Evolutionary conservation across 768 basidiomycete species (phyloP).

Genomic region (Lactarius tabidus): DNA sequence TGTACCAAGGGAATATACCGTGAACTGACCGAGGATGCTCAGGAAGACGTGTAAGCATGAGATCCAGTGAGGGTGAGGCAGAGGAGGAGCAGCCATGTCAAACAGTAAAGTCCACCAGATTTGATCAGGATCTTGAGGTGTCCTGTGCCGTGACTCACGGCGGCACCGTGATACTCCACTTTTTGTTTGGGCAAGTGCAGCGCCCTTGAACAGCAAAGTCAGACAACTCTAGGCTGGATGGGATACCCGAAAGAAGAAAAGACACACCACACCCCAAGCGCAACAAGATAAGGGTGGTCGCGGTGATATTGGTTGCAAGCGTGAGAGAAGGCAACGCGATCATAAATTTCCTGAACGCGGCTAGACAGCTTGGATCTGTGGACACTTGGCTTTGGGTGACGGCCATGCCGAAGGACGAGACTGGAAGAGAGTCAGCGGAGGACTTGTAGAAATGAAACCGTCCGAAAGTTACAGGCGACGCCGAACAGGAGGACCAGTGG

Average conservation of each 20-base stretch:
- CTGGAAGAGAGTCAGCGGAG: slow-evolving; percentile 5
- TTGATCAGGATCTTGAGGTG: slow-evolving; percentile 20
- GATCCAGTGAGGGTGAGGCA: slow-evolving; percentile 2
- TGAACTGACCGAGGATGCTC: slow-evolving; percentile 12
- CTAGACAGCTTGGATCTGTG: background rate
- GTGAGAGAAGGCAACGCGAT: slow-evolving; percentile 10
- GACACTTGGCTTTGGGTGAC: background rate
- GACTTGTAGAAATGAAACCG: background rate
- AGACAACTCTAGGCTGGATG: background rate
- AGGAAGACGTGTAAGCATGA: background rate
- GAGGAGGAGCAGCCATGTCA: slow-evolving; percentile 18
- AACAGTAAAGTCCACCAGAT: slow-evolving; percentile 23
- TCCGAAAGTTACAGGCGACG: slow-evolving; percentile 13
- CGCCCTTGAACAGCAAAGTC: background rate
- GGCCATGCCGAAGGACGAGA: slow-evolving; percentile 12
- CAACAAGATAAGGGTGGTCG: slow-evolving; percentile 9
- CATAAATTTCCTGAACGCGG: background rate
- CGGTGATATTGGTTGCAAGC: slow-evolving; percentile 17
- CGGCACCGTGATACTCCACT: background rate
- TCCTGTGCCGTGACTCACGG: background rate
- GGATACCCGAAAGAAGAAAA: background rate
- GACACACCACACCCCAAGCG: slow-evolving; percentile 11
- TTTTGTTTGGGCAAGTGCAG: background rate
- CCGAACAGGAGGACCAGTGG: slow-evolving; percentile 19
- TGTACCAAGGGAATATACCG: background rate